These are phyloP conservation scores for Boletus vermiculosoides DNA, from an alignment of 768 basidiomycete genomes.

Conservation along the genomic window DNA sequence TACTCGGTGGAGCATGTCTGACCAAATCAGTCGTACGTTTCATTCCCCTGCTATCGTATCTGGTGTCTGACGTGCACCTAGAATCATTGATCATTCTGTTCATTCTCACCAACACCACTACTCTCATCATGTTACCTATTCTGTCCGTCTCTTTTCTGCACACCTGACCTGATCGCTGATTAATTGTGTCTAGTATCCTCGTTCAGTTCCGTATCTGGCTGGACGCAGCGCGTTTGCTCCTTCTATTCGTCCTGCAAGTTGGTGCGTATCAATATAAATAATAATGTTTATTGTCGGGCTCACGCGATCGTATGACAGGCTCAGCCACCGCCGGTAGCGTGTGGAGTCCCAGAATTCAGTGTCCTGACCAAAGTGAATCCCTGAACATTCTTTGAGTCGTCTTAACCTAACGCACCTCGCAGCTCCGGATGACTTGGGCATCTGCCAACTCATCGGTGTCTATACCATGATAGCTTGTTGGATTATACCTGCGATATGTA, in stretches of 20 bases:
- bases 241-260: conserved; percentile 45
- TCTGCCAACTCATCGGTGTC: conserved; percentile 49
- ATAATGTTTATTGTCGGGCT: not conserved
- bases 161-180: not conserved
- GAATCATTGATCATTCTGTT: conserved; percentile 44
- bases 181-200: conserved; percentile 37
- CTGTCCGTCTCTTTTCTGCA: conserved; percentile 36
- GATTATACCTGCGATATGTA: conserved; percentile 52
- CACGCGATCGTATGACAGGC: conserved; percentile 29
- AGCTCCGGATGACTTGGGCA: conserved; percentile 42
- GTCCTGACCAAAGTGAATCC: conserved; percentile 42
- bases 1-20: conserved; percentile 46
- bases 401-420: not conserved
- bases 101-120: conserved; percentile 40
- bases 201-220: conserved; percentile 51
- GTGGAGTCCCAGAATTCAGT: conserved; percentile 44
- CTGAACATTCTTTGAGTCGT: not conserved
- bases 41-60: not conserved
- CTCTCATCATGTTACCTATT: conserved; percentile 41
- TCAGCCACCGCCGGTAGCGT: conserved; percentile 42
- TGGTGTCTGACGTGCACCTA: conserved; percentile 3
- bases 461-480: conserved; percentile 53
- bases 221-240: conserved; percentile 49
- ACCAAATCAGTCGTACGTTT: conserved; percentile 44
- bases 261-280: conserved; percentile 34